Evolutionary conservation across 176 grass and related monocot genomes (phyloP), one percentile per base, ranked within the genome.

Genomic region (Phragmites australis): DNA sequence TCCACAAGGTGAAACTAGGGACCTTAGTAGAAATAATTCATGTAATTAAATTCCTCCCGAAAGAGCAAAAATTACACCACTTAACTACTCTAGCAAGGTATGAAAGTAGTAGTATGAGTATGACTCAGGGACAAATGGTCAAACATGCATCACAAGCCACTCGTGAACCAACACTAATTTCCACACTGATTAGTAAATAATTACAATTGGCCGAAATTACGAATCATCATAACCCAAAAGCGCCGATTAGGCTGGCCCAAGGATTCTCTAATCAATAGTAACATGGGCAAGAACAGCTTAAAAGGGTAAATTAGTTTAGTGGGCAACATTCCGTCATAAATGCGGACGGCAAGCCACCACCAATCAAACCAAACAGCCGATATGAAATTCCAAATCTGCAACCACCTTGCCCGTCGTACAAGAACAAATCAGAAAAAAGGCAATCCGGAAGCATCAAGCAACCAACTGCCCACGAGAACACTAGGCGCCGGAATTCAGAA

Each of bases 291-390:
- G 71, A 81, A 55, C 82, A 71, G 50, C 55, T 81, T 77, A 43
- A 76, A 74, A 63, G 31, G 11, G 26, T 30, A 15, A 29, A 71
- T 16, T 71, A 77, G 65, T 70, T 63, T 37, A 15, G 7, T 76
- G 62, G n/a, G 27, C 53, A 60, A 81, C 73, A 85, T 85, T 89
- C 87, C 45, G 5, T 62, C 19, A 82, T 89, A 50, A 81, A 89
- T 85, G 82, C 72, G 16, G 56, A 81, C 53, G 55, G 67, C 52
- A 16, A 18, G 16, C 68, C 67, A 67, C 58, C 30, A 22, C 52
- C 42, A 73, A 79, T 39, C 50, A 48, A 66, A 89, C 77, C 71
- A 56, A 16, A 74, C 59, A 55, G 30, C 40, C 26, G 16, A 30
- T 29, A 25, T 31, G n/a, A 31, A 47, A 81, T 48, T 81, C 87